Evolutionary conservation across 768 basidiomycete species (phyloP).

Genomic region (Baorangia bicolor): DNA sequence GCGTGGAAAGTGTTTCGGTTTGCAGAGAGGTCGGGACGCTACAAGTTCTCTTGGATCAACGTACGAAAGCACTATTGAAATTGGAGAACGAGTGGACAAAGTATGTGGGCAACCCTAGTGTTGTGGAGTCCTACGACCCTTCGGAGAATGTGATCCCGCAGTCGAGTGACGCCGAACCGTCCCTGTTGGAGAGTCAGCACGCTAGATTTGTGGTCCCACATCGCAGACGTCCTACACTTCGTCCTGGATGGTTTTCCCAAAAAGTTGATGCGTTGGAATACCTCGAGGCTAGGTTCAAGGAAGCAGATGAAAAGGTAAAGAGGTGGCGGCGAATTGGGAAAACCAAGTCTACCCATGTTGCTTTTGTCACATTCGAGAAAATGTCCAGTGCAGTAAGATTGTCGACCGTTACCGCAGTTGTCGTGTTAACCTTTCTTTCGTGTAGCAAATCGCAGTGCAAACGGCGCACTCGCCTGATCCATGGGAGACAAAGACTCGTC

Average conservation of each 20-base stretch:
- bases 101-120: constrained; percentile 93
- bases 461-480: constrained; percentile 73
- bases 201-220: constrained; percentile 70
- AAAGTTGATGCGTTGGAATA: constrained; percentile 90
- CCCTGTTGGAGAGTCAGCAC: constrained; percentile 51
- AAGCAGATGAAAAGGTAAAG: constrained; percentile 82
- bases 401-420: background rate
- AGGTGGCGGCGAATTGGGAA: constrained; percentile 67
- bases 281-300: constrained; percentile 75
- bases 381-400: constrained; percentile 83
- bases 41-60: constrained; percentile 67
- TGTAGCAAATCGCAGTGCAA: constrained; percentile 85
- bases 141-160: constrained; percentile 51
- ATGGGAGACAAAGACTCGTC: constrained; percentile 61
- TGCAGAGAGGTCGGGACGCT: constrained; percentile 79
- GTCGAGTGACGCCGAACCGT: constrained; percentile 50
- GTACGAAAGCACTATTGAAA: constrained; percentile 76
- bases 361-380: constrained; percentile 96
- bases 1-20: constrained; percentile 90
- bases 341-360: constrained; percentile 79
- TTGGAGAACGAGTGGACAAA: constrained; percentile 85
- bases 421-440: background rate
- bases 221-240: constrained; percentile 70
- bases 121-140: constrained; percentile 78
- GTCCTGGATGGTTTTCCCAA: constrained; percentile 69